Conservation (phyloP, 106 monocot genomes). For the Acorus calamus region DNA sequence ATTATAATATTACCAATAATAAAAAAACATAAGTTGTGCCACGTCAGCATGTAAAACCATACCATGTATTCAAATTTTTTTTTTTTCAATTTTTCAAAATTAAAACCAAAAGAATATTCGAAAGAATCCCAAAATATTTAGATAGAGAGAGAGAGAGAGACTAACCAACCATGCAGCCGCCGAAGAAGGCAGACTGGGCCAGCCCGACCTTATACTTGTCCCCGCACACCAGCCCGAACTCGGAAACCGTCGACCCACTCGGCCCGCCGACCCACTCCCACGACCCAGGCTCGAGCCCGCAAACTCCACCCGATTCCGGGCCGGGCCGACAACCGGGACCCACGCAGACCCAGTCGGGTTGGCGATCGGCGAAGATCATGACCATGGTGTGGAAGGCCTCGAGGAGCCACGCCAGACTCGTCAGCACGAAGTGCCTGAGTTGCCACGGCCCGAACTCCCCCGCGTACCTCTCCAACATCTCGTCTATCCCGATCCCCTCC, state of each 20-base stretch:
- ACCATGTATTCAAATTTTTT: too few species aligned
- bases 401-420: slow-evolving; percentile 52
- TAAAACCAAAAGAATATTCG: not conserved
- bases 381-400: slow-evolving; percentile 50
- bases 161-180: slow-evolving; percentile 78
- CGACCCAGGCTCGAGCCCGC: slow-evolving; percentile 10
- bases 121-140: not conserved
- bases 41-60: too few species aligned
- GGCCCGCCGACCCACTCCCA: slow-evolving; percentile 29
- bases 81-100: too few species aligned
- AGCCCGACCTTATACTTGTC: slow-evolving; percentile 71
- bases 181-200: slow-evolving; percentile 70
- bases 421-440: slow-evolving; percentile 57
- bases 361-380: slow-evolving; percentile 18
- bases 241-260: slow-evolving; percentile 31
- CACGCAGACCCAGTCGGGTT: slow-evolving; percentile 6
- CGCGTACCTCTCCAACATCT: slow-evolving; percentile 40
- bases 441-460: slow-evolving; percentile 83
- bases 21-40: too few species aligned
- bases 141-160: not conserved
- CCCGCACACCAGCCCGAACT: slow-evolving; percentile 70
- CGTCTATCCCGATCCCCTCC: slow-evolving; percentile 43
- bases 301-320: not conserved
- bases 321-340: not conserved
- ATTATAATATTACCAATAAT: too few species aligned